phyloP scores from a whole-genome alignment of 2,329 filamentous ascomycete species.

The Madurella mycetomatis region DNA sequence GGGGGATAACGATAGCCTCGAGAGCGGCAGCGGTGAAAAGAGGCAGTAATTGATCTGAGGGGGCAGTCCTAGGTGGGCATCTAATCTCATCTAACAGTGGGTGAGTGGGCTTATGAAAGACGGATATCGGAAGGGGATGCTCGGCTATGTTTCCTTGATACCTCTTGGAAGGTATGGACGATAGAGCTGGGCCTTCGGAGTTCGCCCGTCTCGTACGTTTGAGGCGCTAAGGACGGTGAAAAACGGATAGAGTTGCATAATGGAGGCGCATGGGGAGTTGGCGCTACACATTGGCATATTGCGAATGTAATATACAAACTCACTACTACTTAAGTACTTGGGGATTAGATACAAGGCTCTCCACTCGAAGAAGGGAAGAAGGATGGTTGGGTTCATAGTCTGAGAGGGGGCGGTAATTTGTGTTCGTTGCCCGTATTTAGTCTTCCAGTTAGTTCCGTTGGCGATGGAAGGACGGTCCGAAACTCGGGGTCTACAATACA shows the following conservation, averaged over 20 bases:
- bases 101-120: neutral
- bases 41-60: neutral
- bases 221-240: neutral
- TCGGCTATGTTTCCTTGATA: neutral
- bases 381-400: neutral
- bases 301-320: slow-evolving; percentile 3
- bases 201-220: neutral
- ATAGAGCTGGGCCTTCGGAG: neutral
- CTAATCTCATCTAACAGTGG: too few relatives aligned
- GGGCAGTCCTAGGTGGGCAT: neutral
- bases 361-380: slow-evolving; percentile 8
- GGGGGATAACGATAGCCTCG: slow-evolving; percentile 28
- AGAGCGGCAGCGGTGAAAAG: slow-evolving; percentile 16
- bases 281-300: neutral
- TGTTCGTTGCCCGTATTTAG: too few relatives aligned
- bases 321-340: neutral
- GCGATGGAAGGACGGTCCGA: too few relatives aligned
- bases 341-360: neutral
- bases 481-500: too few relatives aligned
- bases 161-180: neutral
- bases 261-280: neutral
- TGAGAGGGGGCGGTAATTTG: too few relatives aligned
- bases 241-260: neutral
- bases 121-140: too few relatives aligned
- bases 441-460: too few relatives aligned